These are phyloP conservation scores for Boletellus deceptivus DNA, from an alignment of 1,284 basidiomycete genomes.

Conservation along the genomic window DNA sequence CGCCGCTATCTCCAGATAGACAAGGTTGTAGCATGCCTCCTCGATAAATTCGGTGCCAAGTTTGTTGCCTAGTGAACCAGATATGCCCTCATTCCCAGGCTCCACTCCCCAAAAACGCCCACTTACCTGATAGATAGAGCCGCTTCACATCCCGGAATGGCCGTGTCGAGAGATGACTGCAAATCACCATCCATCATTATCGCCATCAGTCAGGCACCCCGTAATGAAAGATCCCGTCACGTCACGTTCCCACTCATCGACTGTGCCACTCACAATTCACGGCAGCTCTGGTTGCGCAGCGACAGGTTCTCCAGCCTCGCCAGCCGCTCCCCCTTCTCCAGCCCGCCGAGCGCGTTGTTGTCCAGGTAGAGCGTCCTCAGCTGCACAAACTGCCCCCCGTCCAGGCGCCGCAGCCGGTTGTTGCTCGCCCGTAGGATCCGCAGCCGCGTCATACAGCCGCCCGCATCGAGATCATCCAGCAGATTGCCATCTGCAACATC, in stretches of 20 bases:
- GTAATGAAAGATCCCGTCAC: slow-evolving; percentile 39
- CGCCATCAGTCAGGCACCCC: slow-evolving; percentile 37
- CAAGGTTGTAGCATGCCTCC: slow-evolving; percentile 79
- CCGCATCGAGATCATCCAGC: slow-evolving; percentile 51
- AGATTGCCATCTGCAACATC: slow-evolving; percentile 67
- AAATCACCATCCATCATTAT: slow-evolving; percentile 36
- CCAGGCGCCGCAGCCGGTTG: slow-evolving; percentile 73
- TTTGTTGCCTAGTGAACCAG: slow-evolving; percentile 44
- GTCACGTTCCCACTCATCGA: slow-evolving; percentile 24
- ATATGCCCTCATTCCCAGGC: slow-evolving; percentile 8
- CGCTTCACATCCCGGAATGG: slow-evolving; percentile 89
- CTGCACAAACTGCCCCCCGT: slow-evolving; percentile 67
- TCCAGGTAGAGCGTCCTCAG: slow-evolving; percentile 92
- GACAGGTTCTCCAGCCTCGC: slow-evolving; percentile 86
- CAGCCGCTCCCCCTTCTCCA: slow-evolving; percentile 54
- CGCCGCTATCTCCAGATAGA: slow-evolving; percentile 91
- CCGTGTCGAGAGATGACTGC: slow-evolving; percentile 57
- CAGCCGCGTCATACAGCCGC: slow-evolving; percentile 60
- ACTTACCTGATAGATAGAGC: slow-evolving; percentile 88
- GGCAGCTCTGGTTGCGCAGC: slow-evolving; percentile 82
- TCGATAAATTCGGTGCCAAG: slow-evolving; percentile 47
- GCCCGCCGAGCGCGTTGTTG: slow-evolving; percentile 70
- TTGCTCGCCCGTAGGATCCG: slow-evolving; percentile 85
- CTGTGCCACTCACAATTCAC: slow-evolving; percentile 60
- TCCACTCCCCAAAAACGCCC: slow-evolving; percentile 10